phyloP scores from a whole-genome alignment of 257 asterid species.

The Solanum medicagineum region DNA sequence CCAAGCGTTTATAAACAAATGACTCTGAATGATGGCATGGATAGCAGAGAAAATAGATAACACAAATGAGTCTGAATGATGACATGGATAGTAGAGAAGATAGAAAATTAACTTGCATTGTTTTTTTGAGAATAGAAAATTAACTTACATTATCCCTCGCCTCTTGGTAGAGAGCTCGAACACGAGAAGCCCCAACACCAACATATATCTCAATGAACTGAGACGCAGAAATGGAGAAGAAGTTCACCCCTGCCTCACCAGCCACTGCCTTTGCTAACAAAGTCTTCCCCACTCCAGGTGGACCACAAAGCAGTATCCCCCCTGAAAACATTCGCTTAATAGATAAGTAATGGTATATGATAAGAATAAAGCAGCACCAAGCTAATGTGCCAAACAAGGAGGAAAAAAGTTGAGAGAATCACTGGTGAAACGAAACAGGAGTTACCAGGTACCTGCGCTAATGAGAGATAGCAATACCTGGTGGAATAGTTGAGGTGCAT shows the following conservation, averaged over 20 bases:
- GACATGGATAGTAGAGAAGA: background rate
- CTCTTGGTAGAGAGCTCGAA: constrained; percentile 93
- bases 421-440: background rate
- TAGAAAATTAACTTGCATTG: constrained; percentile 38
- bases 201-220: constrained; percentile 96
- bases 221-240: constrained; percentile 98
- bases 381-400: background rate
- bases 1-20: background rate
- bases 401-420: background rate
- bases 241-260: constrained; percentile 98
- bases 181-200: constrained; percentile 99
- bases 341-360: constrained; percentile 1
- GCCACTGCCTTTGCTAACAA: constrained; percentile 96
- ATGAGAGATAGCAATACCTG: background rate
- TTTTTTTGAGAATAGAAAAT: constrained; percentile 12
- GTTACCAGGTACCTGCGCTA: background rate
- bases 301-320: constrained; percentile 97
- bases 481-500: background rate
- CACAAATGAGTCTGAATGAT: background rate
- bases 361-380: background rate
- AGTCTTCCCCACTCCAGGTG: constrained; percentile 99
- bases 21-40: background rate
- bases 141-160: constrained; percentile 79
- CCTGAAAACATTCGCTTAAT: constrained; percentile 33
- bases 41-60: background rate